phyloP scores from a whole-genome alignment of 495 filamentous ascomycete species.

The Penicillium lividum region DNA sequence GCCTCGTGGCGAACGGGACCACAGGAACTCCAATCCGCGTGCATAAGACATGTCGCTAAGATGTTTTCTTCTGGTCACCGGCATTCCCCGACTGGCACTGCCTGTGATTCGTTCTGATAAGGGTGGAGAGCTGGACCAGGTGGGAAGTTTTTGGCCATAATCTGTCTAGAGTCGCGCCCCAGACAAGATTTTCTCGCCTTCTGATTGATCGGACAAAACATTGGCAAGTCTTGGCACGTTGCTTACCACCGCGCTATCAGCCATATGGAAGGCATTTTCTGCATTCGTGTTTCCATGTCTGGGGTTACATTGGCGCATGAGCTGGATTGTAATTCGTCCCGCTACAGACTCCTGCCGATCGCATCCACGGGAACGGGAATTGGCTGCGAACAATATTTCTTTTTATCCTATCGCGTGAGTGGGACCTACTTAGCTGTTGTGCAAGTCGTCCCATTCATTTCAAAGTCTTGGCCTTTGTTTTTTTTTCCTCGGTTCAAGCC shows the following conservation, averaged over 20 bases:
- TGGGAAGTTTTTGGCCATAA: slow-evolving; percentile 4
- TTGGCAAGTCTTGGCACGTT: slow-evolving; percentile 4
- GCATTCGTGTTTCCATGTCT: slow-evolving; percentile 20
- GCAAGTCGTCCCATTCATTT: slow-evolving; percentile 8
- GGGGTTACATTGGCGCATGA: slow-evolving; percentile 38
- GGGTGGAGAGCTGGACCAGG: slow-evolving; percentile 11
- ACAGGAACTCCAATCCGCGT: slow-evolving; percentile 2
- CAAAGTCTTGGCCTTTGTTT: slow-evolving; percentile 11
- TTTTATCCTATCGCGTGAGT: slow-evolving; percentile 7
- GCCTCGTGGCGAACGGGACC: slow-evolving; percentile 1
- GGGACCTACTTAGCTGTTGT: slow-evolving; percentile 11
- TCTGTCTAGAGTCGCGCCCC: slow-evolving; percentile 10
- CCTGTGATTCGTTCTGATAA: slow-evolving; percentile 16
- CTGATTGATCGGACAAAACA: slow-evolving; percentile 9
- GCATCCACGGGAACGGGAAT: slow-evolving; percentile 21
- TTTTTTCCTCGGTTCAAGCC: slow-evolving; percentile 22
- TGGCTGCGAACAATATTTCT: slow-evolving; percentile 14
- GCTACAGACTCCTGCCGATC: slow-evolving; percentile 21
- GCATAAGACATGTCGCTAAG: neutral
- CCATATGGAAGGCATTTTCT: slow-evolving; percentile 5
- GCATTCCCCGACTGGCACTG: slow-evolving; percentile 13
- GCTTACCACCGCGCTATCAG: slow-evolving; percentile 17
- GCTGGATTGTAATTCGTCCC: slow-evolving; percentile 1
- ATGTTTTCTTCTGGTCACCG: slow-evolving; percentile 1
- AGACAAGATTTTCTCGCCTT: slow-evolving; percentile 1